A percentile compares a stretch with the other conserved stretches of the same genome.
Conservation (phyloP, 768 basidiomycete species). For the Mycena epipterygia region DNA sequence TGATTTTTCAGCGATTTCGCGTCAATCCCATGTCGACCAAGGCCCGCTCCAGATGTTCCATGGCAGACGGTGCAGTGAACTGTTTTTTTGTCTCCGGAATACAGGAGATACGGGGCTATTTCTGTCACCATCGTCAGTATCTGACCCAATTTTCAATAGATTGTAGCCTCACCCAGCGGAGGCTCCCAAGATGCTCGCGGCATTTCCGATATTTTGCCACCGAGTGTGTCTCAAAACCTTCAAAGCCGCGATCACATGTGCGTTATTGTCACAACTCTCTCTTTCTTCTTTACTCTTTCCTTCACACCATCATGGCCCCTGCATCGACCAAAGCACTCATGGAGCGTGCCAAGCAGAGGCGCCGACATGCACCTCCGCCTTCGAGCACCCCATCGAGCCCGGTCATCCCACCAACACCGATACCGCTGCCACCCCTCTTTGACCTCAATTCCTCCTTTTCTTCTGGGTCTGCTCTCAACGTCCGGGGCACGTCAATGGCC, state of each 20-base stretch:
- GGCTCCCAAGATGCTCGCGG: not conserved
- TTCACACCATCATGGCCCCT: not conserved
- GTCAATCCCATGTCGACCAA: slow-evolving; percentile 2
- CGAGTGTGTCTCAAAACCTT: not conserved
- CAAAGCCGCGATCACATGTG: slow-evolving; percentile 9
- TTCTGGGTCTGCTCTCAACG: not conserved
- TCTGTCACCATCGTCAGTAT: not conserved
- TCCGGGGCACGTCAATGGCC: slow-evolving; percentile 10
- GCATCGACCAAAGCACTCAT: slow-evolving; percentile 4
- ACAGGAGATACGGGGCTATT: not conserved
- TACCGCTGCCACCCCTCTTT: not conserved
- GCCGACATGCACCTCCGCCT: not conserved
- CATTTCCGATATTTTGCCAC: not conserved
- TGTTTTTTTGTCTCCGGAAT: not conserved
- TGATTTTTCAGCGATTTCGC: not conserved
- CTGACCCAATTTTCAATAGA: not conserved
- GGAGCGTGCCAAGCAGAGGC: slow-evolving; percentile 1
- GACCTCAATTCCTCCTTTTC: not conserved
- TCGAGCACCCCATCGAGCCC: slow-evolving; percentile 11
- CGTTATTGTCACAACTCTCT: not conserved
- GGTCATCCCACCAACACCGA: not conserved
- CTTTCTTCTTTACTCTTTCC: not conserved
- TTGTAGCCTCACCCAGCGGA: not conserved
- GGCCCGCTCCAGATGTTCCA: not conserved
- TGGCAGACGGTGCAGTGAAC: slow-evolving; percentile 3